Evolutionary conservation across 2,329 filamentous ascomycete genomes (phyloP).

Genomic region (Akanthomyces uredinophilus): DNA sequence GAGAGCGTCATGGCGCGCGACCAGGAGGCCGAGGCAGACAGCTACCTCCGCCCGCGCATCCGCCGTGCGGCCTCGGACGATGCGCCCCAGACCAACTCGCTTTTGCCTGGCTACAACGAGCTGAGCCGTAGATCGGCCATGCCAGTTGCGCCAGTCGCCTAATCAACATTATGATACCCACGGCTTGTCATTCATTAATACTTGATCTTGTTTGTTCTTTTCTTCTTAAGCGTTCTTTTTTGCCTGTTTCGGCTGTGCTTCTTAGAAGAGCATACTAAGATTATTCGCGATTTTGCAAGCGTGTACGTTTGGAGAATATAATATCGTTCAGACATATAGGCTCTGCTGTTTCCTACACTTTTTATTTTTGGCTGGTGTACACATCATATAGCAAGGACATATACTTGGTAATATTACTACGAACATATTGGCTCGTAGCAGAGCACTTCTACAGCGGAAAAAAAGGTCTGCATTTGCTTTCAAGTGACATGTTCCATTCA

Average conservation of each 20-base stretch:
- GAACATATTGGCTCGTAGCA: background rate
- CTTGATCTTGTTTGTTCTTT: background rate
- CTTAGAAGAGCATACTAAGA: background rate
- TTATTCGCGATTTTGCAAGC: background rate
- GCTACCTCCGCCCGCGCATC: slow-evolving; percentile 37
- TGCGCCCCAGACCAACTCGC: slow-evolving; percentile 25
- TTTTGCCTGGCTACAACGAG: slow-evolving; percentile 38
- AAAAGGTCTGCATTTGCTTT: too few species aligned
- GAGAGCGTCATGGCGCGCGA: slow-evolving; percentile 40
- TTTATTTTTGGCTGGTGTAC: background rate
- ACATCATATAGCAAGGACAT: slow-evolving; percentile 2
- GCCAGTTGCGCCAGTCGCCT: slow-evolving; percentile 9
- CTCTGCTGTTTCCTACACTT: background rate
- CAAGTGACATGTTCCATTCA: background rate
- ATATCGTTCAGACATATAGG: background rate
- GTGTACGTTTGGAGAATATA: background rate
- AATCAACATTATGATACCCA: slow-evolving; percentile 11
- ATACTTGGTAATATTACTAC: slow-evolving; percentile 7
- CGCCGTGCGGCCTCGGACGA: slow-evolving; percentile 30
- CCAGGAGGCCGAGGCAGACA: slow-evolving; percentile 40
- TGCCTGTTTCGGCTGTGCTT: background rate
- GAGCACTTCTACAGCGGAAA: background rate
- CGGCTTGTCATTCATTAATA: slow-evolving; percentile 6
- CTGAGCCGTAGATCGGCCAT: slow-evolving; percentile 22
- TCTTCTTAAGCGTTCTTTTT: background rate